Base-by-base conservation (phyloP, 768 basidiomycete genomes). In the Kwoniella botswanensis region DNA sequence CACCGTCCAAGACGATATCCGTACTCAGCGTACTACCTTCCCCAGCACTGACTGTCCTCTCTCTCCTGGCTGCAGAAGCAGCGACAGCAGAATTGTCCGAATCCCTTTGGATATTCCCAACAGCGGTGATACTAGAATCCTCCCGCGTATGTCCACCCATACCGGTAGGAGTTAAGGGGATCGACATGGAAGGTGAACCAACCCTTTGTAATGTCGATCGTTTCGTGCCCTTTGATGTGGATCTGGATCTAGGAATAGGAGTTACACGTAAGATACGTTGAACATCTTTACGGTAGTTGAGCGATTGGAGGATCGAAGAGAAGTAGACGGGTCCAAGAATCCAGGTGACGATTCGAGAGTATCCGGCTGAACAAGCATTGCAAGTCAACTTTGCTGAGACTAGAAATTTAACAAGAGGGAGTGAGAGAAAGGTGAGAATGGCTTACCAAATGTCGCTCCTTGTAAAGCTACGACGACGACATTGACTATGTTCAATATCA, bases 361-460 rank as follows among this genome's bases (percentile, higher is more conserved):
- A 65, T 24, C 60, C 68, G 57, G 68, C 68, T 70, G 65, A 42
- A 29, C 18, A 17, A 26, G 35, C 35, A 35, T 35, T 41, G 4
- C 42, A 43, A 9, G 18, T 43, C 41, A 65, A 22, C 65, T 54
- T n/a, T 2, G n/a, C 0, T 69, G 52, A 66, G 17, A 24, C 21
- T 12, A 35, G 35, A 35, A 35, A 6, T 29, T n/a, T 15, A 22
- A 22, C n/a, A 12, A 6, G 46, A 46, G 10, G 15, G 50, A 52
- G 50, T 1, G 0, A 29, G 22, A 41, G 57, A 59, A 13, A 15
- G 57, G 26, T 13, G 26, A 58, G 3, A 65, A 35, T 9, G 35
- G 7, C 68, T 70, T 46, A 70, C 68, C 68, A 26, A 70, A 70
- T 1, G 68, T 70, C 4, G 68, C 68, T 17, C 68, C 68, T 65